These are phyloP conservation scores for Theobroma cacao DNA, from an alignment of 345 rosid species.

Conservation along the genomic window DNA sequence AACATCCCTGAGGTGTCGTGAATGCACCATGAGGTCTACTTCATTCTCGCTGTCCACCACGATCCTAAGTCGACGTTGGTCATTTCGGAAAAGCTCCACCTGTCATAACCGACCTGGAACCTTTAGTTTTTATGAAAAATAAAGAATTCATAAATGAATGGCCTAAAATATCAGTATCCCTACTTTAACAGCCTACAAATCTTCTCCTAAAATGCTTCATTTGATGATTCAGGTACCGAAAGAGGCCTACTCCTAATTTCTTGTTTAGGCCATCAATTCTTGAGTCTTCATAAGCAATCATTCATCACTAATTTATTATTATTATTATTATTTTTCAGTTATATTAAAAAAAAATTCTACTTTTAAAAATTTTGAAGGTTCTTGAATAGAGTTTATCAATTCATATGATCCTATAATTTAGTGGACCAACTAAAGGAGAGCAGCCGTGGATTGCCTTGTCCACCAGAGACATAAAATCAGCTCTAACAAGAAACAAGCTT, in stretches of 20 bases:
- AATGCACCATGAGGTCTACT: slow-evolving; percentile 77
- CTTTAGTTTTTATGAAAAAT: not conserved
- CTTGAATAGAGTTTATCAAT: not conserved
- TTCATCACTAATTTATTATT: not conserved
- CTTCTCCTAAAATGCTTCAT: not conserved
- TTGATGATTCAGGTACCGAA: not conserved
- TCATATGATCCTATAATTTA: not conserved
- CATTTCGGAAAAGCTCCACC: slow-evolving; percentile 84
- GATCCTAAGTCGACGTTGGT: slow-evolving; percentile 75
- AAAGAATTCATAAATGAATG: not conserved
- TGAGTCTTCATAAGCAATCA: not conserved
- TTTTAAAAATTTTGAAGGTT: not conserved
- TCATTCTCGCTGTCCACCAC: slow-evolving; percentile 89
- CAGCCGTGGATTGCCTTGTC: not conserved
- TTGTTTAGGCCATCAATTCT: not conserved
- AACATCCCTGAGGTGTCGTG: slow-evolving; percentile 75
- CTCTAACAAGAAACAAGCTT: slow-evolving; percentile 28
- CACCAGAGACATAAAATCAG: not conserved
- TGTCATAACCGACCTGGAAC: slow-evolving; percentile 12
- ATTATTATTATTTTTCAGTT: not conserved
- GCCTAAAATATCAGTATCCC: not conserved
- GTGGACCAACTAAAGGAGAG: slow-evolving; percentile 1
- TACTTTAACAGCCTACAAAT: not conserved
- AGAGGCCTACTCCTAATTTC: not conserved
- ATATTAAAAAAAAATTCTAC: too few relatives aligned